Evolutionary conservation across 495 filamentous ascomycete species (phyloP), one percentile per base, ranked within the genome.

Genomic region (Penicillium maclennaniae): DNA sequence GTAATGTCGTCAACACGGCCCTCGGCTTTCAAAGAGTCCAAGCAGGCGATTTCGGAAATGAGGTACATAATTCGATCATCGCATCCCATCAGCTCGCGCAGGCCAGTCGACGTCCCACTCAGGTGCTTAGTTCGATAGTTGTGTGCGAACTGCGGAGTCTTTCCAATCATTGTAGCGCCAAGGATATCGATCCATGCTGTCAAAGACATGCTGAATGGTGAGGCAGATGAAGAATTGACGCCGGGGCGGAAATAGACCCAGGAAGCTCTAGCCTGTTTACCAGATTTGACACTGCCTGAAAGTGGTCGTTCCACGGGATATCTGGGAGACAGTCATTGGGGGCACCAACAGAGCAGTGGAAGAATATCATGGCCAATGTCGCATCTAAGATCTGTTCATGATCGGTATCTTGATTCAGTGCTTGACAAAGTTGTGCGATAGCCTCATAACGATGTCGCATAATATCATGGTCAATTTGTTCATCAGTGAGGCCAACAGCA

Each of bases 21-120:
- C 26, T 91, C 87, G 27, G 73, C 72, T 78, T 92, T 95, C 52
- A 97, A 78, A 3, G 88, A 87, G 60, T 98, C 93, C 36, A 98
- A 78, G 71, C 93, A 98, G 20, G 92, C 88, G 58, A 97, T 96
- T 66, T 98, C 93, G 2, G 91, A 96, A 63, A 98, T 96, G 54
- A 97, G 79, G 66, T 96, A 98, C 93, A 98, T 97, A 62, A 98
- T 84, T 20, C 86, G 83, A 73, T 98, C 93, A 51, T 98, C 93
- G 69, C 93, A 98, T 50, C 93, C 93, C 93, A 97, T 98, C 10
- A 98, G 79, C 66, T 97, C 93, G 36, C 85, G 83, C 19, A 98
- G 76, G 4, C 93, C 93, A 17, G 86, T 83, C 34, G 86, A 81
- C 10, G 82, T 77, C 1, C 80, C 73, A 50, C 79, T 85, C 12